Percentiles rank a stretch among this genome's conserved stretches.
These are phyloP conservation scores for Hemileccinum rubropunctum DNA, from an alignment of 768 basidiomycete genomes.

Conservation along the genomic window DNA sequence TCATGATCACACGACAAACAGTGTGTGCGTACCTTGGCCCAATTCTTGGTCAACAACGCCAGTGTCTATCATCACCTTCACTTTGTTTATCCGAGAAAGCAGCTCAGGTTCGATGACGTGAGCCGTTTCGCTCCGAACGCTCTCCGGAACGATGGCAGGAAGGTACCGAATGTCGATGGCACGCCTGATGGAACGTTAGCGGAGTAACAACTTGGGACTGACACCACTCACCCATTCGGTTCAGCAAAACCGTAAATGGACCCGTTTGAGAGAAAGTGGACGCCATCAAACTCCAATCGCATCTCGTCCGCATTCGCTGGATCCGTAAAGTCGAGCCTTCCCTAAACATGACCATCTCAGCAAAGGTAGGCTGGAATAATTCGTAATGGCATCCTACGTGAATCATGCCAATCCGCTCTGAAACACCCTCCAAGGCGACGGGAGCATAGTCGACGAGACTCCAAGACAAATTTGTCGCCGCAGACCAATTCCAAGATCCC, in stretches of 20 bases:
- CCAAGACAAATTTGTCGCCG: conserved; percentile 57
- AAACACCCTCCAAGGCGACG: conserved; percentile 34
- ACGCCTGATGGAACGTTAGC: conserved; percentile 35
- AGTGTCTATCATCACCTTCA: conserved; percentile 63
- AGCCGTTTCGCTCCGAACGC: conserved; percentile 55
- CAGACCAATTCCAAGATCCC: conserved; percentile 71
- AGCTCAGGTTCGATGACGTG: conserved; percentile 59
- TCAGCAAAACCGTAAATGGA: conserved; percentile 75
- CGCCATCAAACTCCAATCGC: conserved; percentile 70
- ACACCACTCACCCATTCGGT: conserved; percentile 49
- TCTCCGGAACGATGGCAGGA: conserved; percentile 61
- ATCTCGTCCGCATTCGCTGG: conserved; percentile 52
- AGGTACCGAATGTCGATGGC: conserved; percentile 64
- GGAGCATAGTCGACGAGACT: conserved; percentile 63
- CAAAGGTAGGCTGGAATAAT: neutral
- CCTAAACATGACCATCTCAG: conserved; percentile 39
- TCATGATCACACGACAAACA: neutral
- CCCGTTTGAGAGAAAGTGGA: conserved; percentile 72
- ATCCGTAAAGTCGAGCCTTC: conserved; percentile 67
- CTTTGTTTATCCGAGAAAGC: conserved; percentile 50
- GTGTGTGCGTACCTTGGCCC: conserved; percentile 26
- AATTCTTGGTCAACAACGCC: conserved; percentile 59
- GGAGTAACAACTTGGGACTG: neutral
- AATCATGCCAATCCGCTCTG: conserved; percentile 53
- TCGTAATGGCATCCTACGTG: conserved; percentile 49